Evolutionary conservation across 176 grass and related monocot species (phyloP), one percentile per base, ranked within the genome.

Genomic region (Musa beccarii): DNA sequence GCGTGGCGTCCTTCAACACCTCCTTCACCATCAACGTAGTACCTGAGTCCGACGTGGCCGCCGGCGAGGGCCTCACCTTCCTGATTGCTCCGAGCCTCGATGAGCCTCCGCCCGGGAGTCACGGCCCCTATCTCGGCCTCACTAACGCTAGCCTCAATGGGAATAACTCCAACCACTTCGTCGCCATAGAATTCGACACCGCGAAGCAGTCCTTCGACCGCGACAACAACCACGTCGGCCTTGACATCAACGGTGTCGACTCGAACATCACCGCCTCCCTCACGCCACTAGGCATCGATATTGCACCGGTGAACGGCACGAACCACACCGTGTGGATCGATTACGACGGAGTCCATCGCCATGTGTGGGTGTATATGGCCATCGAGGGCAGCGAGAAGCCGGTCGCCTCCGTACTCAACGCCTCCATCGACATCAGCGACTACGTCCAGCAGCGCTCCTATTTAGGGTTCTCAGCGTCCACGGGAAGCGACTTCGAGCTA

Each of bases 401-500:
- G 5, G 4, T 16, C 8, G 3, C n/a, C 13, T 1, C 70, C 8
- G 92, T 96, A 43, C 83, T 96, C 57, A 16, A 89, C 71, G 53
- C 81, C 73, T 2, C 89, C 49, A 72, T 92, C 53, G 87, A 96
- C 78, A 80, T 96, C 78, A 86, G 88, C 14, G 1, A 2, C 1
- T 0, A 81, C 61, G 68, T 96, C 53, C 3, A 28, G 23, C 52
- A 54, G 28, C 19, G 0, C 14, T 84, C 73, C 9, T 89, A 86
- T 78, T 87, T 92, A 59, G 92, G 92, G 59, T 96, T 96, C 89
- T 84, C 92, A 49, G 92, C 85, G 71, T 92, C 89, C 72, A 96
- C 92, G 49, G 85, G 92, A 54, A 63, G 2, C 9, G 16, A 3
- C 1, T 88, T 89, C 65, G 51, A 96, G 89, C 85, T 96, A 81